phyloP scores from a whole-genome alignment of 192 early-diverging fungal species.

The Linderina pennispora region DNA sequence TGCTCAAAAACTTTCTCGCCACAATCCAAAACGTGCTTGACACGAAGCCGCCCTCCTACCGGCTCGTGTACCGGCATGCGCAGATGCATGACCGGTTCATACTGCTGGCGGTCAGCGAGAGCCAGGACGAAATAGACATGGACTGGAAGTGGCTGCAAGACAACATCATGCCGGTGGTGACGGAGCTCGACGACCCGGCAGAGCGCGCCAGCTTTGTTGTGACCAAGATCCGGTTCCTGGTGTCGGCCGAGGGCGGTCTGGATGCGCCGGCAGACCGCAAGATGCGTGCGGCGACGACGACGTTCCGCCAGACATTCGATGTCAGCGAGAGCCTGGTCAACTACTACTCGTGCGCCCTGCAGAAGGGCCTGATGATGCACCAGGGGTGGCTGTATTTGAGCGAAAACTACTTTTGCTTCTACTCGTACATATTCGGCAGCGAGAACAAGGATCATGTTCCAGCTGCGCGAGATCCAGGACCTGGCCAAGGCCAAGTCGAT shows the following conservation, averaged over 20 bases:
- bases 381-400: slow-evolving; percentile 99
- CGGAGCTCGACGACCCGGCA: slow-evolving; percentile 63
- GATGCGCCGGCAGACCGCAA: slow-evolving; percentile 82
- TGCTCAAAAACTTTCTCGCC: slow-evolving; percentile 67
- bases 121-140: slow-evolving; percentile 70
- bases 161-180: slow-evolving; percentile 67
- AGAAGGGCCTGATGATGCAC: slow-evolving; percentile 67
- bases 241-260: slow-evolving; percentile 54
- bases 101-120: slow-evolving; percentile 80
- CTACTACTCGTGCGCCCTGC: slow-evolving; percentile 92
- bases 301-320: slow-evolving; percentile 85
- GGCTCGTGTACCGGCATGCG: slow-evolving; percentile 71
- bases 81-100: slow-evolving; percentile 53
- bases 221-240: slow-evolving; percentile 86
- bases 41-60: slow-evolving; percentile 86
- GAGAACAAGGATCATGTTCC: slow-evolving; percentile 90
- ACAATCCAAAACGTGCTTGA: slow-evolving; percentile 96
- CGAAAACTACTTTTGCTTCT: slow-evolving; percentile 89
- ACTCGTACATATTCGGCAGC: slow-evolving; percentile 87
- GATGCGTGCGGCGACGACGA: slow-evolving; percentile 77
- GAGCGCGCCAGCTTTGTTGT: slow-evolving; percentile 85
- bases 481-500: slow-evolving; percentile 85
- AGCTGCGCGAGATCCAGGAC: slow-evolving; percentile 89
- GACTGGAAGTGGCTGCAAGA: slow-evolving; percentile 89
- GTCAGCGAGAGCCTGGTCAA: slow-evolving; percentile 86